Evolutionary conservation across 768 basidiomycete species (phyloP), one percentile per base, ranked within the genome.

Genomic region (Xanthoconium purpureum): DNA sequence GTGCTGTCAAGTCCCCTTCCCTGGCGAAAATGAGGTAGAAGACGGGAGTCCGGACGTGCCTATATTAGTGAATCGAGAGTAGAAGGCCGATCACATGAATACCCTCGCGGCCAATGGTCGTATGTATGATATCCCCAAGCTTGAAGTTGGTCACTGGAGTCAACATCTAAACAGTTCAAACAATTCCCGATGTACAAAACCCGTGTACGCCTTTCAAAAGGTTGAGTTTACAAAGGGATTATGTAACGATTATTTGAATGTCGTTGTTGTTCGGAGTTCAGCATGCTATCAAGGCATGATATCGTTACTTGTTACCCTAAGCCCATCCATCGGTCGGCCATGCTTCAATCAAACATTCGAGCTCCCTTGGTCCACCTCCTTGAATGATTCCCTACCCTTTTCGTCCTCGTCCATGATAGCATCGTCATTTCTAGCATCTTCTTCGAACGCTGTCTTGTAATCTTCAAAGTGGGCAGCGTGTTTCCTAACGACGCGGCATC

Each of bases 391-490:
- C 0, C 6, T 37, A 5, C 36, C 52, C 14, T 54, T 62, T 36
- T 60, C 67, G 3, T 60, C 62, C 0, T 66, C 65, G 3, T 72
- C 69, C 18, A 74, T 58, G 3, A 69, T 67, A 20, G 76, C 76
- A 33, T 83, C 84, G 36, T 77, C 75, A 24, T 70, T 77, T 30
- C 82, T 82, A 0, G 69, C 89, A 53, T 90, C 90, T 58, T 85
- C 79, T 66, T 94, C 88, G 72, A 88, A 89, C 1, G 91, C 93
- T 3, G 85, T 70, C 71, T 86, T 88, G 64, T 84, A 80, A 58
- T 88, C 81, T 76, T 98, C 94, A 66, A 96, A 98, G 73, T 89
- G 90, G 11, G 83, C 77, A 10, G 85, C 82, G 63, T 89, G 88
- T 56, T 88, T 84, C 67, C 84, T 86, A 54, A n/a, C 20, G 6